phyloP scores from a whole-genome alignment of 1,284 basidiomycete genomes.

The Malassezia equina region DNA sequence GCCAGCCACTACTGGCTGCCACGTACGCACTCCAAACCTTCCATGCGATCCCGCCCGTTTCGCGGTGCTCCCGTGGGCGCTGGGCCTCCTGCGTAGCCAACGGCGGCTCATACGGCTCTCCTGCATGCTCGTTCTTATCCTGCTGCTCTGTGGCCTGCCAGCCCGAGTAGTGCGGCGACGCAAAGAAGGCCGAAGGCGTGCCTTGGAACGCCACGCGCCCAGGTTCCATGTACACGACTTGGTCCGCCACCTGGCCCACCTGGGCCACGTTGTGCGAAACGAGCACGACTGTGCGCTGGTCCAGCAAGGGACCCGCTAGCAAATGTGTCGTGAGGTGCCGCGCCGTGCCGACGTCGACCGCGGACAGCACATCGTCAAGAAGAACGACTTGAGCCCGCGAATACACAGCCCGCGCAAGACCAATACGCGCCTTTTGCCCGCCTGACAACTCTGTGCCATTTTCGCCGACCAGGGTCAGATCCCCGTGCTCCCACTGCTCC shows the following conservation, averaged over 20 bases:
- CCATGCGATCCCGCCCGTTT: slow-evolving; percentile 16
- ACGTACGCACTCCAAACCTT: slow-evolving; percentile 22
- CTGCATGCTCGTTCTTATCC: background rate
- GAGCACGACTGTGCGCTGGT: slow-evolving; percentile 60
- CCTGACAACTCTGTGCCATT: slow-evolving; percentile 34
- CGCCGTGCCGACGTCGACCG: slow-evolving; percentile 57
- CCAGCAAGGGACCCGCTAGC: slow-evolving; percentile 31
- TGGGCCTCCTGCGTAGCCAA: background rate
- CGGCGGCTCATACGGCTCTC: background rate
- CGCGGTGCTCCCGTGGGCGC: slow-evolving; percentile 7
- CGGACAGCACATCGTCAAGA: slow-evolving; percentile 42
- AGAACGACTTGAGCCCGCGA: slow-evolving; percentile 28
- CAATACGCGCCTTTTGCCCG: slow-evolving; percentile 35
- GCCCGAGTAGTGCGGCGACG: slow-evolving; percentile 26
- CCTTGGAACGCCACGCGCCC: slow-evolving; percentile 20
- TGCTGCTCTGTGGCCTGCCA: slow-evolving; percentile 43
- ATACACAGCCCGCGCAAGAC: slow-evolving; percentile 38
- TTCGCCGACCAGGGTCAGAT: slow-evolving; percentile 34
- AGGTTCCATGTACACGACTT: slow-evolving; percentile 30
- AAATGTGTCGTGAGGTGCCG: slow-evolving; percentile 50
- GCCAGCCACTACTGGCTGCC: slow-evolving; percentile 14
- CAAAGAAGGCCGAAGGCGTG: slow-evolving; percentile 23
- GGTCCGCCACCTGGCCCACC: slow-evolving; percentile 19
- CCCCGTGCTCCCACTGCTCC: slow-evolving; percentile 29
- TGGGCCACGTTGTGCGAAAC: slow-evolving; percentile 57